Evolutionary conservation across 2,329 filamentous ascomycete genomes (phyloP).

Genomic region (Tolypocladium amazonense): DNA sequence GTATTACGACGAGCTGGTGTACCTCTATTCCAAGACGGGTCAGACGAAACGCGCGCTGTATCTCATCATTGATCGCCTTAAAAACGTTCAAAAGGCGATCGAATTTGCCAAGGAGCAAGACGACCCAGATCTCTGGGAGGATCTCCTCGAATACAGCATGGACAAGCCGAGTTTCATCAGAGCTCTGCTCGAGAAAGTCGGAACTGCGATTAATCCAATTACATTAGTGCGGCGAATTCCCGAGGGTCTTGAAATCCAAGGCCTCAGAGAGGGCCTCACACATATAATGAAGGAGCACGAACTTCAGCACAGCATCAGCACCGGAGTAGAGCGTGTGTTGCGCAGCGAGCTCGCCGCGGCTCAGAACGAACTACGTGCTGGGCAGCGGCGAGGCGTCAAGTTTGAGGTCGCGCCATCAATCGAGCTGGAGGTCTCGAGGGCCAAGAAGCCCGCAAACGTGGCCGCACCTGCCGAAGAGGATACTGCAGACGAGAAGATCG

Average conservation of each 20-base stretch:
- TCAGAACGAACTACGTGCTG: conserved; percentile 69
- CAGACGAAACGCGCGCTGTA: conserved; percentile 85
- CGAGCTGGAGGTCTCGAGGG: conserved; percentile 32
- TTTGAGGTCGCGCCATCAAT: conserved; percentile 59
- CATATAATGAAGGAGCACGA: conserved; percentile 94
- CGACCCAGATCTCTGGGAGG: conserved; percentile 88
- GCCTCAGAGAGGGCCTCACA: conserved; percentile 75
- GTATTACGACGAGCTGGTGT: conserved; percentile 89
- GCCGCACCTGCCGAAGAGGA: conserved; percentile 6
- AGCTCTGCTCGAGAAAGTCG: conserved; percentile 83
- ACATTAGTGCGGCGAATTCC: conserved; percentile 83
- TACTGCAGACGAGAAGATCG: conserved; percentile 9
- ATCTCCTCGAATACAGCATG: conserved; percentile 92
- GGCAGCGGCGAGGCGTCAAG: conserved; percentile 77
- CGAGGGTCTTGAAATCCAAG: conserved; percentile 85
- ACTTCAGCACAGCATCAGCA: conserved; percentile 85
- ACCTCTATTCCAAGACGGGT: conserved; percentile 88
- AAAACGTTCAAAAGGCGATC: conserved; percentile 86
- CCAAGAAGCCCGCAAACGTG: conserved; percentile 25
- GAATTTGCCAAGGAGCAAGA: conserved; percentile 89
- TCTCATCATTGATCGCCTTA: conserved; percentile 87
- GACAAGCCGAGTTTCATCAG: conserved; percentile 93
- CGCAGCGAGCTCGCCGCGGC: conserved; percentile 77
- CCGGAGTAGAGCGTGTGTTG: conserved; percentile 78
- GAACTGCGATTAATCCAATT: conserved; percentile 87